A percentile compares a stretch with the other conserved stretches of the same genome.
These are phyloP conservation scores for Spongispora temasekensis DNA, from an alignment of 1,284 basidiomycete species.

Conservation along the genomic window DNA sequence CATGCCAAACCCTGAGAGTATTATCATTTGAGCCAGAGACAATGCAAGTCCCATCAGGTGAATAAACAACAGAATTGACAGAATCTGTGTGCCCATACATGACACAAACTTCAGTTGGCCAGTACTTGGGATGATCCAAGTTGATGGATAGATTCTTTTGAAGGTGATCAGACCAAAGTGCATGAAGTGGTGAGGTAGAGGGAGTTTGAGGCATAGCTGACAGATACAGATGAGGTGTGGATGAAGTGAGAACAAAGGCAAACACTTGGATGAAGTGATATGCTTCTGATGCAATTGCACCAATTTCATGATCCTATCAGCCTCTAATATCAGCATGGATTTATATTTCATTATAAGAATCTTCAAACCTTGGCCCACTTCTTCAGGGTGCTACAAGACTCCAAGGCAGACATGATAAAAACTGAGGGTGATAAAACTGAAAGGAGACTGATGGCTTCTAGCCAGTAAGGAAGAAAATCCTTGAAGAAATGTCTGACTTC, in stretches of 20 bases:
- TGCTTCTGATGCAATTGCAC: neutral
- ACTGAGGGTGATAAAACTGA: neutral
- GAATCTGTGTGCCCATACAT: neutral
- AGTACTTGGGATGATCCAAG: neutral
- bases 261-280: neutral
- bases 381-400: neutral
- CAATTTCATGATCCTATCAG: neutral
- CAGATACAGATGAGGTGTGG: neutral
- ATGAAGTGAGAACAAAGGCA: neutral
- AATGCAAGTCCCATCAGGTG: too few relatives aligned
- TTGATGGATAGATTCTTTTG: neutral
- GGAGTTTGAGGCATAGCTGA: neutral
- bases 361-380: neutral
- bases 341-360: too few relatives aligned
- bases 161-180: neutral
- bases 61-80: too few relatives aligned
- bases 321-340: neutral
- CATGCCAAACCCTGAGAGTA: too few relatives aligned
- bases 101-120: neutral
- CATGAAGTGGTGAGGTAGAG: neutral
- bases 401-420: neutral
- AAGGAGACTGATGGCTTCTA: neutral
- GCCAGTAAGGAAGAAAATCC: neutral
- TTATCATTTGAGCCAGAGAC: too few relatives aligned
- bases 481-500: neutral